Evolutionary conservation across 1,284 basidiomycete genomes (phyloP), one percentile per base, ranked within the genome.

Genomic region (Cutaneotrichosporon sp.): DNA sequence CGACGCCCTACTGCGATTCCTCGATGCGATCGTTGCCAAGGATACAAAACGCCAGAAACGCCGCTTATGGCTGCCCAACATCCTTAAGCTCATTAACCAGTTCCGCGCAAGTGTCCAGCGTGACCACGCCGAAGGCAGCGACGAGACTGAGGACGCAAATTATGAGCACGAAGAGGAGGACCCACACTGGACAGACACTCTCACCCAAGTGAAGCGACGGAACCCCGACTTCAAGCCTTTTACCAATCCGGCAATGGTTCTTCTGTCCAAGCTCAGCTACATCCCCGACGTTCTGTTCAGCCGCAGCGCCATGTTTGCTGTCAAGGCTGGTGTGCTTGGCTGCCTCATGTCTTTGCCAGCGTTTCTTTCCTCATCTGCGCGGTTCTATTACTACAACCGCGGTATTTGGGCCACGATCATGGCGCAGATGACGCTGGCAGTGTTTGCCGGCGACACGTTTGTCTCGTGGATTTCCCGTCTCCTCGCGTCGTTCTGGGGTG

Each of bases 271-370:
- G 15, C 35, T 73, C 2, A 52, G 60, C 14, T 42, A 46, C 2
- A 44, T 69, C 12, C 49, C 62, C 1, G 67, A 73, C 21, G 37
- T 71, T 7, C 52, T 75, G 0, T 63, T 68, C 17, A 70, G 66
- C 14, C 63, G 69, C 18, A 74, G 76, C 48, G 72, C 57, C 23
- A 74, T 90, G 54, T 93, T 84, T 59, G 87, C 86, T 0, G 50
- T 91, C 59, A 94, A 94, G 72, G 88, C 86, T 1, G 88, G 83
- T 0, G 59, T 85, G 9, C 67, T 92, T 45, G 83, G 85, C 37
- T 78, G 83, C 79, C 54, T 73, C 37, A 68, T 68, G 4, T 64
- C 67, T 7, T 46, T 74, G 39, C 74, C 74, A 0, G 63, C 66
- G 3, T 74, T 68, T 52, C 47, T 74, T 33, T 44, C 57, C 2